A percentile compares a stretch with the other conserved stretches of the same genome.
phyloP scores from a whole-genome alignment of 805 yeast species.

The Kodamaea jinghongensis region DNA sequence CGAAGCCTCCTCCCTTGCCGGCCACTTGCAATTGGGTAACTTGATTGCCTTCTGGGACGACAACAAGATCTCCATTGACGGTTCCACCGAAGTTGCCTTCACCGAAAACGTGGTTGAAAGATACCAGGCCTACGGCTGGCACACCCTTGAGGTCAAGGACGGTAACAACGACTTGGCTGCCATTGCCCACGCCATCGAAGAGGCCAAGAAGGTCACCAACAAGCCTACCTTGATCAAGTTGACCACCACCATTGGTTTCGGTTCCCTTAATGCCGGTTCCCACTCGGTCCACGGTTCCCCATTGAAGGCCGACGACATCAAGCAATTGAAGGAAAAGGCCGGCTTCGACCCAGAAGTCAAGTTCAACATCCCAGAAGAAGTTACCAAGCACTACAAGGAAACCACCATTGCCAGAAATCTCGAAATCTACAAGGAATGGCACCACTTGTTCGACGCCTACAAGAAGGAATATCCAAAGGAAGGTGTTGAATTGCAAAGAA shows the following conservation, averaged over 20 bases:
- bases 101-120: conserved; percentile 87
- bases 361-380: conserved; percentile 81
- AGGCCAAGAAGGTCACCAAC: conserved; percentile 71
- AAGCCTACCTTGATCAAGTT: conserved; percentile 91
- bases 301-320: conserved; percentile 87
- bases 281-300: conserved; percentile 96
- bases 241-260: conserved; percentile 91
- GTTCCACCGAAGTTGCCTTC: conserved; percentile 84
- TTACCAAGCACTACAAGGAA: conserved; percentile 62
- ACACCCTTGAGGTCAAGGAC: conserved; percentile 68
- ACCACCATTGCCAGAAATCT: conserved; percentile 58
- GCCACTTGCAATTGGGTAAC: conserved; percentile 91
- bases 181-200: conserved; percentile 69
- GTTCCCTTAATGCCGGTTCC: conserved; percentile 81
- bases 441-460: conserved; percentile 59
- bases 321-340: conserved; percentile 74
- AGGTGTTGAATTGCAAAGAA: conserved; percentile 77
- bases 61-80: conserved; percentile 96
- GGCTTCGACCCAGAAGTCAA: conserved; percentile 87
- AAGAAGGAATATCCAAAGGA: conserved; percentile 66
- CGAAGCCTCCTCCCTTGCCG: conserved; percentile 93
- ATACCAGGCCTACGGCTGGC: conserved; percentile 94
- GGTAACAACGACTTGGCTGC: conserved; percentile 79
- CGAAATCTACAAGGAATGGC: conserved; percentile 73
- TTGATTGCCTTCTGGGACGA: conserved; percentile 95